A percentile compares a stretch with the other conserved stretches of the same genome.
Evolutionary conservation across 2,329 filamentous ascomycete genomes (phyloP).

Genomic region (Cladosporium halotolerans): DNA sequence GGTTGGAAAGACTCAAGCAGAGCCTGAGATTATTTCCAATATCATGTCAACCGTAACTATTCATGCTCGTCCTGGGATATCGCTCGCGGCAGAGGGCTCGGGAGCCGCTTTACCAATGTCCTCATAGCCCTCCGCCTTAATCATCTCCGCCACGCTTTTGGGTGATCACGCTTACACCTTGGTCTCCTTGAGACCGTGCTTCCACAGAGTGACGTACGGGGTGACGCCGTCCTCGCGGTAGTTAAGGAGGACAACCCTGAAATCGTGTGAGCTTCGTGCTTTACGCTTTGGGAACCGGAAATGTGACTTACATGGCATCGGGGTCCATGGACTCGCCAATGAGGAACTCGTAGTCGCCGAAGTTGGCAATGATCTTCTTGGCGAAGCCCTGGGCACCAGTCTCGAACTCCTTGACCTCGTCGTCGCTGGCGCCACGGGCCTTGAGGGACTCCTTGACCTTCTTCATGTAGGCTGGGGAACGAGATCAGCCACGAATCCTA

Average conservation of each 20-base stretch:
- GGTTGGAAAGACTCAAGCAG: conserved; percentile 7
- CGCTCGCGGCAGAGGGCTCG: conserved; percentile 2
- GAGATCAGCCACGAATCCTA: neutral
- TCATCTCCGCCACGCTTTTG: conserved; percentile 12
- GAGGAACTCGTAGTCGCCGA: conserved; percentile 95
- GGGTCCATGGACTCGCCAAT: conserved; percentile 88
- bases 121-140: neutral
- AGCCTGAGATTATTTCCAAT: conserved; percentile 10
- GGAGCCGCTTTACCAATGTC: neutral
- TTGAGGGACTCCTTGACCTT: conserved; percentile 66
- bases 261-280: neutral
- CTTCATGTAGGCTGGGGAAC: conserved; percentile 76
- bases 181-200: conserved; percentile 80
- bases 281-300: neutral
- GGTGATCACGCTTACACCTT: conserved; percentile 65
- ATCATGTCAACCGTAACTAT: conserved; percentile 8
- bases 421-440: conserved; percentile 55
- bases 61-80: conserved; percentile 12
- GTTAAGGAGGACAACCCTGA: conserved; percentile 82
- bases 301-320: conserved; percentile 76
- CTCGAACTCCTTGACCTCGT: conserved; percentile 73
- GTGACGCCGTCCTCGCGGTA: conserved; percentile 95
- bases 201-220: conserved; percentile 87
- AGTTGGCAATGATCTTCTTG: conserved; percentile 78
- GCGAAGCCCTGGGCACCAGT: conserved; percentile 64